Evolutionary conservation across 2,329 filamentous ascomycete species (phyloP), one percentile per base, ranked within the genome.

Genomic region (Fusarium anthophilum): DNA sequence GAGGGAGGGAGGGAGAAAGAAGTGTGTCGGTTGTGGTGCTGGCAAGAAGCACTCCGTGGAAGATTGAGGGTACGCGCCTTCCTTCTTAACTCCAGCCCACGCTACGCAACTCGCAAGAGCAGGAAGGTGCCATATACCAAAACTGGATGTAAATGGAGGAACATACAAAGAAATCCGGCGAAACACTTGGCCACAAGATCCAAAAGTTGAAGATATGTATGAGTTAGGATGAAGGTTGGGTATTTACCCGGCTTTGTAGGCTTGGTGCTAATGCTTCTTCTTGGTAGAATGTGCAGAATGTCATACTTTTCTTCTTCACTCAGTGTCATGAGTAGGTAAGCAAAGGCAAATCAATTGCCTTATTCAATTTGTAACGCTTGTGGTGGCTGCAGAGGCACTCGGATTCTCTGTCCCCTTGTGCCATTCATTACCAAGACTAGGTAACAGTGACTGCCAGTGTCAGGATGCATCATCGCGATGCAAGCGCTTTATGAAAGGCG

Each of bases 161-260:
- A 51, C 26, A 17, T 22, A 26, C 24, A 45, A 55, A 30, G 30
- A 38, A 43, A 54, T 30, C 15, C 15, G 41, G 48, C 32, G 15
- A 24, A 20, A 28, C 22, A 38, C 6, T 24, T 30, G 66, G 57
- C 61, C 28, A 69, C 43, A 26, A 30, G 35, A 57, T 70, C 60
- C 64, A 70, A 63, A 50, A 47, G 45, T 50, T n/a, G 17, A 64
- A 60, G 13, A 62, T 54, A 37, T 39, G 48, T 59, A 70, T 37
- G 48, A 54, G 30, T 72, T 22, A 60, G 30, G 55, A 54, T 64
- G 47, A 56, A 69, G 38, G 54, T 63, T 18, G 8, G 20, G 45
- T 48, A 20, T 48, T 48, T 32, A 20, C 38, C 35, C 65, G 50
- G 63, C 18, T 70, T 32, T 54, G 22, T 22, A 43, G 50, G 39